Percentiles rank a stretch among this genome's conserved stretches.
These are phyloP conservation scores for Cutaneotrichosporon cavernicola DNA, from an alignment of 1,284 basidiomycete genomes.

Conservation along the genomic window DNA sequence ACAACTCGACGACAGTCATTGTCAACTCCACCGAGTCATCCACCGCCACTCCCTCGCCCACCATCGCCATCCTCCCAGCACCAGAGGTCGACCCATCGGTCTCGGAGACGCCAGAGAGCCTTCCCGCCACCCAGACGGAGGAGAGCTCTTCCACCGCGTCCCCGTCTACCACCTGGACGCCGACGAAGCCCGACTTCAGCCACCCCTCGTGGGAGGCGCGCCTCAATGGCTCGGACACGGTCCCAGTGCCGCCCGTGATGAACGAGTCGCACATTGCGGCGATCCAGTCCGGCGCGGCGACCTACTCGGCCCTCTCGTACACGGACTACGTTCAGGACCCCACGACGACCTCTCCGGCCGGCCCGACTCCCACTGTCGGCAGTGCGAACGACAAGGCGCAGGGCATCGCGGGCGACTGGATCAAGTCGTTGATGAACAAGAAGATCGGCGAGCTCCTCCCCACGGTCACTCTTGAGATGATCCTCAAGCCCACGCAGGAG, in stretches of 20 bases:
- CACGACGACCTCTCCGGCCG: slow-evolving; percentile 14
- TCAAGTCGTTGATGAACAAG: slow-evolving; percentile 28
- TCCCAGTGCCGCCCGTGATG: slow-evolving; percentile 33
- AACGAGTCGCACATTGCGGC: slow-evolving; percentile 32
- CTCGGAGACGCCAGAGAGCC: too few species aligned
- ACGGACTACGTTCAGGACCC: slow-evolving; percentile 33
- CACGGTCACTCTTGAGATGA: slow-evolving; percentile 50
- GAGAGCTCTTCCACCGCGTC: slow-evolving; percentile 18
- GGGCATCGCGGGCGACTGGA: slow-evolving; percentile 38
- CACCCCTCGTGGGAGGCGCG: slow-evolving; percentile 1
- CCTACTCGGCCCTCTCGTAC: slow-evolving; percentile 42
- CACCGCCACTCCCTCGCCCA: background rate
- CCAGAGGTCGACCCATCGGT: slow-evolving; percentile 16
- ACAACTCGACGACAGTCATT: slow-evolving; percentile 5
- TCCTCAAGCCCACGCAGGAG: slow-evolving; percentile 51
- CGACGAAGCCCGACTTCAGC: background rate
- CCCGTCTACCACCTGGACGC: background rate
- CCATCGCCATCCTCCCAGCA: slow-evolving; percentile 4
- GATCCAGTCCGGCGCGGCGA: slow-evolving; percentile 33
- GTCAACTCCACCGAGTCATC: slow-evolving; percentile 4
- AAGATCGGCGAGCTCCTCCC: slow-evolving; percentile 43
- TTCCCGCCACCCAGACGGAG: slow-evolving; percentile 20
- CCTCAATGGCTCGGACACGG: slow-evolving; percentile 33
- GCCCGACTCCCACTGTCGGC: slow-evolving; percentile 8
- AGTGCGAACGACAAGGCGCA: slow-evolving; percentile 29